Base-by-base conservation (phyloP, 495 filamentous ascomycete genomes). In the Aspergillus sparsus region DNA sequence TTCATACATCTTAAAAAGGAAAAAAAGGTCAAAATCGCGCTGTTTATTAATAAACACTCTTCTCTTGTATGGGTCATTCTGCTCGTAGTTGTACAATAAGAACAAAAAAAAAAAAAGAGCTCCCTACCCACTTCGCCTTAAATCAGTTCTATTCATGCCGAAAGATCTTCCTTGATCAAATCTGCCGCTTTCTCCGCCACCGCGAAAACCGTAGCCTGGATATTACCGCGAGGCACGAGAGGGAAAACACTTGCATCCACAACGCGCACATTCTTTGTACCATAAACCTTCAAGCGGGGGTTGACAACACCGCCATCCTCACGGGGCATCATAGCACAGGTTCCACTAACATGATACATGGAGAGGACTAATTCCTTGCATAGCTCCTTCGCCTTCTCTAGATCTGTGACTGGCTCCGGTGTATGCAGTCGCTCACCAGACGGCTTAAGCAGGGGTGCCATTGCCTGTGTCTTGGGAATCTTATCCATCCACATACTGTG, bases 191-290 rank as follows among this genome's bases (percentile, higher is more conserved):
- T 80, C 71, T 87, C 84, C 3, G 80, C 81, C 57, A 85, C 74
- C 2, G 81, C 82, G 71, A 85, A 87, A 5, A 85, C 66, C 0
- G 82, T 82, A 13, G 74, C 78, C 52, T 75, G 68, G 45, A 80
- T 60, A 64, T 87, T 80, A 2, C 77, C 80, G 45, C 80, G 76
- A 7, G 82, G 71, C 61, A 80, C 75, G 57, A 82, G 68, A 6
- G 83, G 82, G 35, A 80, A 73, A 18, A 86, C 67, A 35, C 80
- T 75, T 0, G 83, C 80, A 62, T 83, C 84, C 1, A 87, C 82
- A 2, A 88, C 82, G 2, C 83, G 67, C 21, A 86, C 67, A 12
- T 80, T 77, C 27, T 67, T 60, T 8, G 80, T 77, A 0, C 77
- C 77, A 61, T 80, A 75, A 9, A 82, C 77, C 47, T 54, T 63